A percentile compares a stretch with the other conserved stretches of the same genome.
phyloP scores from a whole-genome alignment of 2,329 filamentous ascomycete genomes.

The Aspergillus pseudonomiae region DNA sequence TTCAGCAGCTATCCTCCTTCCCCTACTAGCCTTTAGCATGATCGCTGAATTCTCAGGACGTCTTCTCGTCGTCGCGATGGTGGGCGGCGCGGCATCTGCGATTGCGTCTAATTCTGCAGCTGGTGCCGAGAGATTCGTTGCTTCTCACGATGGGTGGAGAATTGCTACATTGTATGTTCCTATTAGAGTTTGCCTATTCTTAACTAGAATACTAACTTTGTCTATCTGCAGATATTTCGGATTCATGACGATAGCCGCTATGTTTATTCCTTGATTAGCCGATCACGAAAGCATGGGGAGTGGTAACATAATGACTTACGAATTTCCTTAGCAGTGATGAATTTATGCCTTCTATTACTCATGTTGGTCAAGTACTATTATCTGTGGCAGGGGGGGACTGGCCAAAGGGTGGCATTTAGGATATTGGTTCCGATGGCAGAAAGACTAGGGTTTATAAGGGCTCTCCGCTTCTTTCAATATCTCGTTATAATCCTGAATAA shows the following conservation, averaged over 20 bases:
- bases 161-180: conserved; percentile 41
- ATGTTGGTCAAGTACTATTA: not conserved
- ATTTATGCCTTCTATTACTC: not conserved
- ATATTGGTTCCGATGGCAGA: not conserved
- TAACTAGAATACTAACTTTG: not conserved
- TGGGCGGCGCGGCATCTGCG: conserved; percentile 51
- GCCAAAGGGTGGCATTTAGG: not conserved
- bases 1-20: conserved; percentile 58
- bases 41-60: conserved; percentile 61
- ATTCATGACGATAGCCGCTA: conserved; percentile 42
- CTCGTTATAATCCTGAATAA: not conserved
- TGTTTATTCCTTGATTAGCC: conserved; percentile 37
- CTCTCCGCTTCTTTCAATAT: not conserved
- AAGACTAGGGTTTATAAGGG: no score
- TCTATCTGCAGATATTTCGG: conserved; percentile 38
- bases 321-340: not conserved
- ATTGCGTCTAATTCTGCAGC: conserved; percentile 41
- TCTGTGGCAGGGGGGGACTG: not conserved
- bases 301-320: not conserved
- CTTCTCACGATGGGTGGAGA: conserved; percentile 44
- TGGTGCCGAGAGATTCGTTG: conserved; percentile 38
- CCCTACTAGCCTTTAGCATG: conserved; percentile 61
- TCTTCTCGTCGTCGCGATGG: conserved; percentile 60
- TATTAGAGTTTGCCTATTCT: not conserved
- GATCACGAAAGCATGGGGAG: not conserved